These are phyloP conservation scores for Penicillium carneum DNA, from an alignment of 2,329 filamentous ascomycete species.

Conservation along the genomic window DNA sequence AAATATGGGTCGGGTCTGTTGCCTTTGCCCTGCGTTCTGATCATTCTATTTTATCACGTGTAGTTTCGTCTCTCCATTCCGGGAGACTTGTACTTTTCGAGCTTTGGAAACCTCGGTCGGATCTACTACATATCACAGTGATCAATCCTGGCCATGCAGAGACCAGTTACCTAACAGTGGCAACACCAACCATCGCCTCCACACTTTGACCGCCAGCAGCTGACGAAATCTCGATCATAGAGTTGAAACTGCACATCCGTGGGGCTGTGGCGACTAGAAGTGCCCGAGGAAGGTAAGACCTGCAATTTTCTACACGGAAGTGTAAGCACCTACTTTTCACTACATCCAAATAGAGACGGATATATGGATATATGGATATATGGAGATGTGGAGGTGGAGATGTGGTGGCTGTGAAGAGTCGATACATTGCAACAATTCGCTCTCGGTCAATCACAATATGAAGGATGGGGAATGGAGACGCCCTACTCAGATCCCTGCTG, in stretches of 20 bases:
- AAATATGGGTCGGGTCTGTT: slow-evolving; percentile 9
- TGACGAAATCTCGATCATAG: not conserved
- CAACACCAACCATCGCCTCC: slow-evolving; percentile 14
- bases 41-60: not conserved
- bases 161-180: slow-evolving; percentile 28
- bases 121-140: not conserved
- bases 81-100: not conserved
- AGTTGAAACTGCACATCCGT: slow-evolving; percentile 4
- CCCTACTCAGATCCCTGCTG: not conserved
- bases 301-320: not conserved
- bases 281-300: slow-evolving; percentile 4
- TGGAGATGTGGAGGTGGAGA: not conserved
- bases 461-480: not conserved
- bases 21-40: slow-evolving; percentile 3
- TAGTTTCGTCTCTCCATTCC: not conserved
- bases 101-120: not conserved
- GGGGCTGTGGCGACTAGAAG: slow-evolving; percentile 26
- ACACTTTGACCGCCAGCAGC: slow-evolving; percentile 1
- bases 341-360: not conserved
- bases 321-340: not conserved
- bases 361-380: not conserved
- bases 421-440: not conserved
- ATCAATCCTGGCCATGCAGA: not conserved
- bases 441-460: not conserved
- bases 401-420: not conserved